phyloP scores from a whole-genome alignment of 345 rosid species.

The Linum tenue region DNA sequence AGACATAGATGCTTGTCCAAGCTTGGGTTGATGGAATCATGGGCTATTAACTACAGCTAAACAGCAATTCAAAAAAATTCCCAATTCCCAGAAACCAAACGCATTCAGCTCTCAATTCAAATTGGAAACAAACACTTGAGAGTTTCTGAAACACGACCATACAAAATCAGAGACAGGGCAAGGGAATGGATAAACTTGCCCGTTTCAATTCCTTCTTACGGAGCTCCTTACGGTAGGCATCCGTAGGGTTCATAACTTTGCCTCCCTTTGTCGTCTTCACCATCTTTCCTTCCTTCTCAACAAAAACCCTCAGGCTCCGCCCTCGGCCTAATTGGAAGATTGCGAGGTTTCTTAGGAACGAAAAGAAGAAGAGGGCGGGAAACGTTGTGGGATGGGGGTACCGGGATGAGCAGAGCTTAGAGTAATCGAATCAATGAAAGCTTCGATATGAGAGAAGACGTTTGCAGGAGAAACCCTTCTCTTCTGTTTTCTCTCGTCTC shows the following conservation, averaged over 20 bases:
- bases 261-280: constrained; percentile 99
- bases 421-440: background rate
- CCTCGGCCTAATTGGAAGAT: background rate
- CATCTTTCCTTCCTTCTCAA: constrained; percentile 6
- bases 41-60: too few species aligned
- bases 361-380: too few species aligned
- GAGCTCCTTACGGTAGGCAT: constrained; percentile 92
- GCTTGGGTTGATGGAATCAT: too few species aligned
- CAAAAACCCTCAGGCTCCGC: background rate
- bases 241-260: constrained; percentile 98
- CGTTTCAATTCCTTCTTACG: constrained; percentile 92
- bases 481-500: background rate
- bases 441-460: background rate
- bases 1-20: too few species aligned
- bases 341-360: background rate
- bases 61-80: too few species aligned
- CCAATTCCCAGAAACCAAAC: background rate
- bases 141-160: background rate
- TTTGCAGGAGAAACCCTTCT: background rate
- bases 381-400: background rate
- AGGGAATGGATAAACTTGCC: constrained; percentile 26
- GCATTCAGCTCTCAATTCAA: background rate
- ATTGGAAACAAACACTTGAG: background rate
- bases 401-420: background rate
- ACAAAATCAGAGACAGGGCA: background rate